Evolutionary conservation across 2,329 filamentous ascomycete species (phyloP).

Genomic region (Xenosphaeropsis pyriputrescens): DNA sequence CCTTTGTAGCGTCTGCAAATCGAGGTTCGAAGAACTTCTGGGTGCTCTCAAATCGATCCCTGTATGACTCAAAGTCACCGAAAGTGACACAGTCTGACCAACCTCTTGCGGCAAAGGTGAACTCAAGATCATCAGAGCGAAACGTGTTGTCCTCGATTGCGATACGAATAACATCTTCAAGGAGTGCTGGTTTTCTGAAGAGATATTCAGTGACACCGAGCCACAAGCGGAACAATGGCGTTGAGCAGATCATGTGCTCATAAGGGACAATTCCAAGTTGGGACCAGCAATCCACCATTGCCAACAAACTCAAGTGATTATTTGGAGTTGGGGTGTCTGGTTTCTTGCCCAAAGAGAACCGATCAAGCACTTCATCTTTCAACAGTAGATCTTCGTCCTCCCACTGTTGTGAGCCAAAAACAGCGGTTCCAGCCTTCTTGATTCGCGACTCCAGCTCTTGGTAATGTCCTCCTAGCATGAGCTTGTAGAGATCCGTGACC

Average conservation of each 20-base stretch:
- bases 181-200: slow-evolving; percentile 66
- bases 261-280: slow-evolving; percentile 88
- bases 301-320: slow-evolving; percentile 84
- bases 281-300: slow-evolving; percentile 98
- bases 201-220: slow-evolving; percentile 94
- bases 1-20: slow-evolving; percentile 71
- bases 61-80: slow-evolving; percentile 86
- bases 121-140: slow-evolving; percentile 90
- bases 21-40: slow-evolving; percentile 84
- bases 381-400: slow-evolving; percentile 56
- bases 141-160: slow-evolving; percentile 85
- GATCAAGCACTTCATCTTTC: slow-evolving; percentile 68
- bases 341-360: slow-evolving; percentile 67
- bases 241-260: slow-evolving; percentile 99
- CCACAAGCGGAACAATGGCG: slow-evolving; percentile 91
- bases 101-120: slow-evolving; percentile 88
- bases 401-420: slow-evolving; percentile 43
- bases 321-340: slow-evolving; percentile 52
- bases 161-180: slow-evolving; percentile 74
- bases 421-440: slow-evolving; percentile 62
- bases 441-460: slow-evolving; percentile 63
- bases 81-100: slow-evolving; percentile 92
- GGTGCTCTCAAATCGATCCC: slow-evolving; percentile 79
- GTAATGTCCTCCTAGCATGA: slow-evolving; percentile 80
- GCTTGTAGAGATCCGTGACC: slow-evolving; percentile 88